Percentiles rank a stretch among this genome's conserved stretches.
Evolutionary conservation across 768 basidiomycete genomes (phyloP).

Genomic region (Epithele typhae): DNA sequence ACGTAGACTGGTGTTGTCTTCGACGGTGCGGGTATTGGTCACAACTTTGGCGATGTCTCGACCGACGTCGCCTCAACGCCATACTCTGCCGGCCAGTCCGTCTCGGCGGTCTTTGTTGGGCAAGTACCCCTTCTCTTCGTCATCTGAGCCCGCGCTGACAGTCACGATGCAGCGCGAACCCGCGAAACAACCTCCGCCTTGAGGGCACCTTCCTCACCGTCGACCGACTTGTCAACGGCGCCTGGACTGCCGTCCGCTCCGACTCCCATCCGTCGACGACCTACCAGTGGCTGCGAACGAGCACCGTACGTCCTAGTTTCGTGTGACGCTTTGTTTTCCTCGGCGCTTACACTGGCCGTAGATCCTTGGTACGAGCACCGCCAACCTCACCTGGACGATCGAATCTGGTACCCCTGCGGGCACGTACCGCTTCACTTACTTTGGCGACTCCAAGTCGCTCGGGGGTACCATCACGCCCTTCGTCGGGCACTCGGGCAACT

Average conservation of each 20-base stretch:
- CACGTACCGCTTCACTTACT: constrained; percentile 66
- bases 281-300: constrained; percentile 61
- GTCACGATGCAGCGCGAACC: constrained; percentile 45
- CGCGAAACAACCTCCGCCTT: constrained; percentile 75
- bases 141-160: neutral
- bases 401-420: constrained; percentile 62
- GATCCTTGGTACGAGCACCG: constrained; percentile 59
- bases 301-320: constrained; percentile 34
- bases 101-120: constrained; percentile 62
- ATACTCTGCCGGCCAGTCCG: constrained; percentile 56
- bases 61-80: constrained; percentile 44
- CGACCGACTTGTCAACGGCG: constrained; percentile 42
- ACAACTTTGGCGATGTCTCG: constrained; percentile 59
- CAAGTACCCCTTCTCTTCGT: constrained; percentile 2
- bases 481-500: constrained; percentile 55
- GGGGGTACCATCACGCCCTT: constrained; percentile 58
- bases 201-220: constrained; percentile 71
- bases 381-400: constrained; percentile 66
- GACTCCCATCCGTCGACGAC: constrained; percentile 79
- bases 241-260: constrained; percentile 57
- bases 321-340: neutral
- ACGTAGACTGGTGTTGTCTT: constrained; percentile 57
- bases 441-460: constrained; percentile 71
- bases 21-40: constrained; percentile 52
- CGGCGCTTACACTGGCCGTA: constrained; percentile 16